A percentile compares a stretch with the other conserved stretches of the same genome.
Evolutionary conservation across 257 asterid genomes (phyloP).

Genomic region (Handroanthus guayacan): DNA sequence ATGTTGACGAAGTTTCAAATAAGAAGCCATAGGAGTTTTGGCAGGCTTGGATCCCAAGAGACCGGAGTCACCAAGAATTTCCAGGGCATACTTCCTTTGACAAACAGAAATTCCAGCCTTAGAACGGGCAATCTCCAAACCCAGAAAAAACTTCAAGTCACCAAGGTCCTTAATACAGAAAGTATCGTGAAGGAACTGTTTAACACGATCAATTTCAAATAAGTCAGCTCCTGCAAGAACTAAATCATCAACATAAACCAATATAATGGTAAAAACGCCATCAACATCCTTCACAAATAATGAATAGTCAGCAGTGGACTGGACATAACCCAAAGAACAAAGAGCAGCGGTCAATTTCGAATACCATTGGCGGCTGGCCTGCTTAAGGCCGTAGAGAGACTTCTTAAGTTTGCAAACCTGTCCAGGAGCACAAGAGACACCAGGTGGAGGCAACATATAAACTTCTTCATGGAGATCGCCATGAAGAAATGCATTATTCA

Average conservation of each 20-base stretch:
- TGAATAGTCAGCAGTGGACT: neutral
- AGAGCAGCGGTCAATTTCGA: neutral
- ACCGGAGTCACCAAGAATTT: neutral
- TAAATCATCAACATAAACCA: neutral
- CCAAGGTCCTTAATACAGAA: neutral
- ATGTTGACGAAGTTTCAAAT: neutral
- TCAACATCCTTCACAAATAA: neutral
- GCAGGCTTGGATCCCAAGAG: neutral
- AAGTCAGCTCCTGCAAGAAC: neutral
- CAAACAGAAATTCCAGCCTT: neutral
- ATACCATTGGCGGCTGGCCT: neutral
- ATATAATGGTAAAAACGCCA: neutral
- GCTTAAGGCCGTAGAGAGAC: neutral
- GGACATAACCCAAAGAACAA: neutral
- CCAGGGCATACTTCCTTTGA: neutral
- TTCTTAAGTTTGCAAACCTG: neutral
- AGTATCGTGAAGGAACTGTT: too few relatives aligned
- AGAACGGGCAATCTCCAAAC: neutral
- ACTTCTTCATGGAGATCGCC: neutral
- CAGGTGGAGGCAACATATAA: neutral
- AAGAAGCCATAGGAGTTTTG: neutral
- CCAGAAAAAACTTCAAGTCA: neutral
- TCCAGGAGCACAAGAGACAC: neutral
- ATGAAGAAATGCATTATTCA: neutral
- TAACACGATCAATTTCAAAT: too few relatives aligned